Conservation (phyloP, 495 filamentous ascomycete genomes). For the Massariosphaeria phaeospora region DNA sequence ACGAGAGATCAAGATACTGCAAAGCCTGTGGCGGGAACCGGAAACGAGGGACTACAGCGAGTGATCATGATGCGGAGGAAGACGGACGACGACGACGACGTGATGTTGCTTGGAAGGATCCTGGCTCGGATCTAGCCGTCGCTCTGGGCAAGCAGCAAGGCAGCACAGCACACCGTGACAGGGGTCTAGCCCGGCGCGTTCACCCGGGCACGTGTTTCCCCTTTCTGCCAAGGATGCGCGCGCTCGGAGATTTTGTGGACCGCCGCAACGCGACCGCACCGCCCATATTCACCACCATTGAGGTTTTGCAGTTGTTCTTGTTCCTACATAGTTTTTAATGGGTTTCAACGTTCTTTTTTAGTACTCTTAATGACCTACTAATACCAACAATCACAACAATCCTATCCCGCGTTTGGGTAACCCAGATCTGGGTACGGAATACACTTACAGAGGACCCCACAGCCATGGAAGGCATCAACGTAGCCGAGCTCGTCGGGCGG, state of each 20-base stretch:
- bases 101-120: background rate
- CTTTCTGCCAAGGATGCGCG: background rate
- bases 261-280: background rate
- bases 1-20: background rate
- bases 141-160: constrained; percentile 1
- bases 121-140: background rate
- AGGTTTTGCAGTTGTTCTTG: too few species aligned
- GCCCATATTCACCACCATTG: background rate
- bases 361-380: too few species aligned
- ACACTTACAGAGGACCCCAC: too few species aligned
- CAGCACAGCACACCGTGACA: background rate
- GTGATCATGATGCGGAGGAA: background rate
- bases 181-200: background rate
- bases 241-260: constrained; percentile 1
- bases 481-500: constrained; percentile 62
- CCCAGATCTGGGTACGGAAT: too few species aligned
- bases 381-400: too few species aligned
- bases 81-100: too few species aligned
- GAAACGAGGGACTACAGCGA: constrained; percentile 6
- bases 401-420: too few species aligned
- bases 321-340: too few species aligned
- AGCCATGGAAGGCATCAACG: constrained; percentile 55
- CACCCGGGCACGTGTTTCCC: background rate
- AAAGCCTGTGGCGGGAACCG: background rate
- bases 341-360: too few species aligned